Percentiles rank a stretch among this genome's conserved stretches.
Conservation (phyloP, 2,329 filamentous ascomycete genomes). For the Aspergillus fumigatiaffinis region DNA sequence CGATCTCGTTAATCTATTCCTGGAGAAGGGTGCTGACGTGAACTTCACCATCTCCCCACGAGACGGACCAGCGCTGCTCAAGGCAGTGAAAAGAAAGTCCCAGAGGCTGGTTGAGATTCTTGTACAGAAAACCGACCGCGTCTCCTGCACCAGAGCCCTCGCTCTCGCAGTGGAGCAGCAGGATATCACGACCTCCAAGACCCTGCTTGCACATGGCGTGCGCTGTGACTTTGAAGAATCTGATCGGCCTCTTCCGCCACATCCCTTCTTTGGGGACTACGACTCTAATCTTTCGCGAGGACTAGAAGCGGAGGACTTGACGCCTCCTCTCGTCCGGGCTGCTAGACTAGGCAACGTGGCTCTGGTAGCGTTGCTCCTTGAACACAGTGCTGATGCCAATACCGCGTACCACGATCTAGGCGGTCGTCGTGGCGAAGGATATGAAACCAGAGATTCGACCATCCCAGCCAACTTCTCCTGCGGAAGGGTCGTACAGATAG, state of each 20-base stretch:
- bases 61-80: slow-evolving; percentile 1
- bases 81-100: not conserved
- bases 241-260: slow-evolving; percentile 12
- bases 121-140: slow-evolving; percentile 1
- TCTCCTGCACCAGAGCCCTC: slow-evolving; percentile 3
- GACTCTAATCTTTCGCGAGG: not conserved
- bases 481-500: slow-evolving; percentile 14
- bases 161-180: slow-evolving; percentile 1
- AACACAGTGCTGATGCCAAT: slow-evolving; percentile 3
- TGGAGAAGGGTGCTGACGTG: slow-evolving; percentile 5
- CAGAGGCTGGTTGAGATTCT: slow-evolving; percentile 1
- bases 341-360: slow-evolving; percentile 1
- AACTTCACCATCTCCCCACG: not conserved
- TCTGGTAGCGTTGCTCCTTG: slow-evolving; percentile 1
- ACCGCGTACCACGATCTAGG: slow-evolving; percentile 2
- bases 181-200: not conserved
- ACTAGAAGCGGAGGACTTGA: slow-evolving; percentile 1
- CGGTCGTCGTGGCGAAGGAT: not conserved
- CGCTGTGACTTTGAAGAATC: slow-evolving; percentile 13
- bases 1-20: slow-evolving; percentile 5
- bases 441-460: slow-evolving; percentile 8
- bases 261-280: slow-evolving; percentile 4
- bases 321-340: slow-evolving; percentile 1
- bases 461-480: slow-evolving; percentile 11
- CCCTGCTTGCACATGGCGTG: not conserved